These are phyloP conservation scores for Pisolithus albus DNA, from an alignment of 768 basidiomycete species.

Conservation along the genomic window DNA sequence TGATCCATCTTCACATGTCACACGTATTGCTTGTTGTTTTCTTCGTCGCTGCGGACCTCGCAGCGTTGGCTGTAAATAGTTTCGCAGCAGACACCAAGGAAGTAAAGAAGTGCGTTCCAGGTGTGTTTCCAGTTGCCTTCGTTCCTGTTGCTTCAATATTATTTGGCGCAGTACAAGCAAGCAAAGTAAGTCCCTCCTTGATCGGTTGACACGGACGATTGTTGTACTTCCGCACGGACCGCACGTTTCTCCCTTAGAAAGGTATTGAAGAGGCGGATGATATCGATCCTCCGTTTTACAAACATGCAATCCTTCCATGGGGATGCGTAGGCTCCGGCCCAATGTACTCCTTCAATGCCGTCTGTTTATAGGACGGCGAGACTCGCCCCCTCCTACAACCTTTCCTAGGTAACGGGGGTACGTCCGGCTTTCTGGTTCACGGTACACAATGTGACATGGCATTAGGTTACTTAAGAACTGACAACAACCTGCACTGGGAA, in stretches of 20 bases:
- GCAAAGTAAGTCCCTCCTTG: slow-evolving; percentile 95
- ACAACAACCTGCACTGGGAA: slow-evolving; percentile 65
- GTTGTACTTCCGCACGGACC: slow-evolving; percentile 86
- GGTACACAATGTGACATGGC: too few relatives aligned
- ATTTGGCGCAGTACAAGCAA: slow-evolving; percentile 39
- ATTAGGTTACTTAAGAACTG: too few relatives aligned
- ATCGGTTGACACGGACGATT: slow-evolving; percentile 90
- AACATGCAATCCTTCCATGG: background rate
- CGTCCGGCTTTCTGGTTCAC: slow-evolving; percentile 25
- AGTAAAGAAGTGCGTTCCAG: slow-evolving; percentile 90
- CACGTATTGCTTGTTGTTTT: too few relatives aligned
- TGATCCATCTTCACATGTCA: background rate
- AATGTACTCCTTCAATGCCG: slow-evolving; percentile 99
- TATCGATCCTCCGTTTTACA: too few relatives aligned
- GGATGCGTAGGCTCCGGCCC: slow-evolving; percentile 71
- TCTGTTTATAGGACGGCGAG: slow-evolving; percentile 96
- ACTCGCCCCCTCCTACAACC: slow-evolving; percentile 92
- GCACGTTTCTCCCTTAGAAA: slow-evolving; percentile 94
- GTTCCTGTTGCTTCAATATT: background rate
- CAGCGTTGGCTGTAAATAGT: slow-evolving; percentile 94
- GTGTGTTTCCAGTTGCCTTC: slow-evolving; percentile 37
- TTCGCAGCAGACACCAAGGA: slow-evolving; percentile 97
- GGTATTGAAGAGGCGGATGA: slow-evolving; percentile 74
- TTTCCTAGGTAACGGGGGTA: slow-evolving; percentile 98
- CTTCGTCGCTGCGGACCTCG: slow-evolving; percentile 58